Evolutionary conservation across 257 asterid genomes (phyloP).

Genomic region (Ilex asprella): DNA sequence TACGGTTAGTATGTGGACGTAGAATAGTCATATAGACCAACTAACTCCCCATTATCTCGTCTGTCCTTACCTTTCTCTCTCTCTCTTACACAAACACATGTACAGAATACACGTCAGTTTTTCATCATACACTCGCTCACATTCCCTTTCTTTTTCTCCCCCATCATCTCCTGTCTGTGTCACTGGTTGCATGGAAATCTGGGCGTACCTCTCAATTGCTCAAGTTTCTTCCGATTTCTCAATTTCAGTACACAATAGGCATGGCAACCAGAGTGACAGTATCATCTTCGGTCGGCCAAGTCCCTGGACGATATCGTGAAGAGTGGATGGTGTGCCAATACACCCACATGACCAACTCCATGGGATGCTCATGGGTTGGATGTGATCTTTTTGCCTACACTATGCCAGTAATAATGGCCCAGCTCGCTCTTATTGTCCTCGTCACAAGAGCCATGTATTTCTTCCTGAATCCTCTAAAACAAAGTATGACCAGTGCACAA

Average conservation of each 20-base stretch:
- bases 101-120: no score
- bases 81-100: no score
- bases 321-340: slow-evolving; percentile 43
- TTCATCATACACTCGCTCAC: no score
- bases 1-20: no score
- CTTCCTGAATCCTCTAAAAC: slow-evolving; percentile 39
- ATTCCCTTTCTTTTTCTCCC: no score
- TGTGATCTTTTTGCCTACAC: slow-evolving; percentile 29
- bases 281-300: slow-evolving; percentile 22
- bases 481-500: slow-evolving; percentile 53
- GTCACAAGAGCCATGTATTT: slow-evolving; percentile 21
- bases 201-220: no score
- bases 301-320: slow-evolving; percentile 27
- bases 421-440: slow-evolving; percentile 22
- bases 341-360: slow-evolving; percentile 21
- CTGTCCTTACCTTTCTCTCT: no score
- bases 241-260: neutral
- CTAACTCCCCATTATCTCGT: no score
- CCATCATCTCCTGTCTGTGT: no score
- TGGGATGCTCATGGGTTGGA: slow-evolving; percentile 44
- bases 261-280: neutral
- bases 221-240: no score
- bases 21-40: no score
- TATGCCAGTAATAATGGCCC: slow-evolving; percentile 33
- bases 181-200: no score